Conservation (phyloP, 805 yeast species). For the Sugiyamaella lignohabitans region DNA sequence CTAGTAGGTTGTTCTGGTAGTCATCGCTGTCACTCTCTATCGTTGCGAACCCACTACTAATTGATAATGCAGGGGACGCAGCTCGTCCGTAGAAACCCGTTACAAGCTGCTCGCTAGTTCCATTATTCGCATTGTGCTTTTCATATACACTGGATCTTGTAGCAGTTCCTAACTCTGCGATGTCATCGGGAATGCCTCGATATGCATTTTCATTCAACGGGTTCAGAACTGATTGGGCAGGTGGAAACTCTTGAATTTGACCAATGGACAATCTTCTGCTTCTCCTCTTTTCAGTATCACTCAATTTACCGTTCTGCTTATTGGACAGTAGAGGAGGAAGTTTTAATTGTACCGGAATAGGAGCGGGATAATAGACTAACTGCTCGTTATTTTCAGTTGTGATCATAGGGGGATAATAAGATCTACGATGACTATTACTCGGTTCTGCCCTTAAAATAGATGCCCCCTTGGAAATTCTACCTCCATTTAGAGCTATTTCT, state of each 20-base stretch:
- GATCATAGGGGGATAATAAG: conserved; percentile 5
- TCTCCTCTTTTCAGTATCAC: conserved; percentile 1
- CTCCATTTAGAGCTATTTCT: background rate
- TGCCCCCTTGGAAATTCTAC: background rate
- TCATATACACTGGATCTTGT: conserved; percentile 1
- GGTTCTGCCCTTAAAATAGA: background rate
- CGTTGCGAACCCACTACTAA: conserved; percentile 30
- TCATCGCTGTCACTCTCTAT: conserved; percentile 28
- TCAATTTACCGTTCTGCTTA: conserved; percentile 7
- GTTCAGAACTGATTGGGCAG: conserved; percentile 6
- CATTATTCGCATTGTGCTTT: background rate
- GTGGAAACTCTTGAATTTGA: background rate
- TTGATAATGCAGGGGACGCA: conserved; percentile 18
- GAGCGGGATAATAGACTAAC: conserved; percentile 30
- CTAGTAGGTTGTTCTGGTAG: conserved; percentile 16
- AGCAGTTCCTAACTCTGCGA: background rate
- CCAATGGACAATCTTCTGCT: conserved; percentile 1
- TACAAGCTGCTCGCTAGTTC: conserved; percentile 1
- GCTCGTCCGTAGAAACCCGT: conserved; percentile 7
- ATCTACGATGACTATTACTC: background rate
- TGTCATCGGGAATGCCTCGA: conserved; percentile 2
- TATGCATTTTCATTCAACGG: conserved; percentile 6
- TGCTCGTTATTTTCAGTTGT: conserved; percentile 7
- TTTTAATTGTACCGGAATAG: conserved; percentile 30
- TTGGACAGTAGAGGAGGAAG: conserved; percentile 31